Conservation (phyloP, 2,329 filamentous ascomycete species). For the Ophiostoma triangulosporum region DNA sequence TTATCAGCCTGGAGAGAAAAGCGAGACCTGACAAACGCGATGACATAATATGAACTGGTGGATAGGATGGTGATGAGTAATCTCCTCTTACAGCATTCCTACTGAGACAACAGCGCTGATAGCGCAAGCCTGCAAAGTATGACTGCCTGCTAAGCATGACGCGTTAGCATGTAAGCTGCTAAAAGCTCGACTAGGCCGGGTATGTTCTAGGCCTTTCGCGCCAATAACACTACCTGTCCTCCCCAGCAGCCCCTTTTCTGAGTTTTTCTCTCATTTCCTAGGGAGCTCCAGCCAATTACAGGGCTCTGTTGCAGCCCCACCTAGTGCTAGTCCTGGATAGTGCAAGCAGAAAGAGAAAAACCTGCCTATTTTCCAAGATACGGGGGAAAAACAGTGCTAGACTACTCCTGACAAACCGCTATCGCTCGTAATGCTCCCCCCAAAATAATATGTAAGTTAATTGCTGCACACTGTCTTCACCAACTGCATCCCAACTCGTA, state of each 20-base stretch:
- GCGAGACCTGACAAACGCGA: background rate
- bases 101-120: too few species aligned
- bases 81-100: too few species aligned
- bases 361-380: conserved; percentile 1
- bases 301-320: background rate
- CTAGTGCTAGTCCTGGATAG: background rate
- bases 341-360: conserved; percentile 6
- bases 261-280: conserved; percentile 9
- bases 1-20: background rate
- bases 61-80: background rate
- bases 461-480: conserved; percentile 2
- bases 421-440: conserved; percentile 12
- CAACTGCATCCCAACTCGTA: conserved; percentile 7
- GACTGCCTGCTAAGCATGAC: background rate
- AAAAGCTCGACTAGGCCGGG: conserved; percentile 9
- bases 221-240: background rate
- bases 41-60: background rate
- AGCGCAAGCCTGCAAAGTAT: too few species aligned
- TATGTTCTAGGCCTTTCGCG: conserved; percentile 7
- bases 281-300: conserved; percentile 11
- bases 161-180: conserved; percentile 2
- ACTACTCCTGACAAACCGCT: conserved; percentile 6
- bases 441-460: too few species aligned
- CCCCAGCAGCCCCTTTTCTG: conserved; percentile 5
- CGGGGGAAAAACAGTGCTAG: conserved; percentile 2